Evolutionary conservation across 2,329 filamentous ascomycete species (phyloP), one percentile per base, ranked within the genome.

Genomic region (Cladophialophora yegresii): DNA sequence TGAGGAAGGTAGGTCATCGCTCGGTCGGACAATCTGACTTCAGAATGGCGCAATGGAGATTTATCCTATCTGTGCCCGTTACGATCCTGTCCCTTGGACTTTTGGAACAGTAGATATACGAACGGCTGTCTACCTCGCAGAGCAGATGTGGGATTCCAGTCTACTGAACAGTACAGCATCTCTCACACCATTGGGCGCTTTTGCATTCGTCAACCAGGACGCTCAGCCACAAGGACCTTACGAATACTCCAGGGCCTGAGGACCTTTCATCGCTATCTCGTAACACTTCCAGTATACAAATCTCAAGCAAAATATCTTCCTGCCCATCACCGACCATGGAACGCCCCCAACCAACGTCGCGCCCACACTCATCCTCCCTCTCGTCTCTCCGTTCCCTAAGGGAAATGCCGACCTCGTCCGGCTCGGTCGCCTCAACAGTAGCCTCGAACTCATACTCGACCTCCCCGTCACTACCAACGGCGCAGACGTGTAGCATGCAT

Each of bases 301-400:
- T 51, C 28, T 20, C 12, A 51, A 12, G 2, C 13, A 16, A 9
- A n/a, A 59, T 59, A 28, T 26, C 43, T 10, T 51, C 47, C 32
- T 20, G 12, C 57, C 28, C 55, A 22, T 59, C 57, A 13, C 40
- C 28, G 5, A 50, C 22, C 26, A 33, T 59, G 28, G 57, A 59
- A 51, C 40, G 45, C 22, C 57, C 57, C 23, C 20, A 40, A 26
- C 4, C 32, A 9, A 47, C 28, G 28, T 23, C 12, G 2, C 49
- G 61, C 23, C 36, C 51, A 3, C 61, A 64, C n/a, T 68, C 66
- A 23, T 65, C 64, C 12, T 65, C 67, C 16, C 47, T 43, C 30
- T 64, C 62, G 5, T 67, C 62, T 4, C 28, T 53, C 10, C 20
- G 9, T 26, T 51, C 57, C 26, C 45, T 59, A 3, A 32, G 10